Evolutionary conservation across 2,329 filamentous ascomycete genomes (phyloP).

Genomic region (Phyllosticta capitalensis): DNA sequence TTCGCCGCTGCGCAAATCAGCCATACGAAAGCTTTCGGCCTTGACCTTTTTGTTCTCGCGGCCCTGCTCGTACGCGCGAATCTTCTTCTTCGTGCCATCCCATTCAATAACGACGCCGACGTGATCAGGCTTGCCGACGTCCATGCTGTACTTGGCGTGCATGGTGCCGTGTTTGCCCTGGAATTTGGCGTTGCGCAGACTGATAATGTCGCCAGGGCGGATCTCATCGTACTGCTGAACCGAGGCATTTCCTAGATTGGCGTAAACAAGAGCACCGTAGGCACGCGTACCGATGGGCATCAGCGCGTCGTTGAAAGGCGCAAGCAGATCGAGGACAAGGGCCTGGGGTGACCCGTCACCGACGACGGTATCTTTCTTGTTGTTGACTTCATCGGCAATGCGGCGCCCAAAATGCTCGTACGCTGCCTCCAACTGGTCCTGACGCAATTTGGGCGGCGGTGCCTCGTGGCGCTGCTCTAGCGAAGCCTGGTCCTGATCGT

Average conservation of each 20-base stretch:
- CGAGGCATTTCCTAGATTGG: constrained; percentile 88
- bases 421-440: constrained; percentile 85
- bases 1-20: constrained; percentile 84
- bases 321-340: constrained; percentile 70
- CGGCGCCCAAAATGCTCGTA: constrained; percentile 73
- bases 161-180: constrained; percentile 91
- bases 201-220: constrained; percentile 82
- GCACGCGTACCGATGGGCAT: constrained; percentile 77
- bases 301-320: constrained; percentile 63
- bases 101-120: constrained; percentile 89
- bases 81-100: constrained; percentile 98
- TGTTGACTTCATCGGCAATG: constrained; percentile 59
- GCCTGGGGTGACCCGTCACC: constrained; percentile 74
- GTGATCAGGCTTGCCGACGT: constrained; percentile 82
- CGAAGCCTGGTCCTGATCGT: constrained; percentile 60
- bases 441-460: constrained; percentile 70
- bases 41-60: constrained; percentile 89
- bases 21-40: constrained; percentile 86
- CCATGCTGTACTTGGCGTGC: constrained; percentile 84
- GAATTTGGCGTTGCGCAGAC: constrained; percentile 85
- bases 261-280: constrained; percentile 87
- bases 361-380: constrained; percentile 70
- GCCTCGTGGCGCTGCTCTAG: constrained; percentile 81
- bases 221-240: constrained; percentile 90
- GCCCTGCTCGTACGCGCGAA: constrained; percentile 90